phyloP scores from a whole-genome alignment of 1,284 basidiomycete genomes.

The Xerocomus amazonicus region DNA sequence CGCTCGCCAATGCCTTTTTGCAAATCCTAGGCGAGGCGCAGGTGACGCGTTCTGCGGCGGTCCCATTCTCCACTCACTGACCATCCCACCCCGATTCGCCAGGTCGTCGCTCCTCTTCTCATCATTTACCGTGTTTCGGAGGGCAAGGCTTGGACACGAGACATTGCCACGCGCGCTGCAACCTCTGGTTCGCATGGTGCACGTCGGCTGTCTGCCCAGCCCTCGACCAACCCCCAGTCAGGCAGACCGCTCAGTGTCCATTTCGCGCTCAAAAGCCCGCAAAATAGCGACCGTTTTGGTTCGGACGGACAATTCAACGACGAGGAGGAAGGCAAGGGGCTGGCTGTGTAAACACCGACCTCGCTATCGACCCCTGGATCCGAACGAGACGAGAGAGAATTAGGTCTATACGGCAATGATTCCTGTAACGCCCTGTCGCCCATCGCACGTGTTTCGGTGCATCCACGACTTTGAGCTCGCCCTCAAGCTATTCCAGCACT shows the following conservation, averaged over 20 bases:
- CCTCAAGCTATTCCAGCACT: too few relatives aligned
- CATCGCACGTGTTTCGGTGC: neutral
- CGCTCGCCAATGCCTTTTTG: slow-evolving; percentile 29
- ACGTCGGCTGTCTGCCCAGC: slow-evolving; percentile 10
- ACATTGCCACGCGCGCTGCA: slow-evolving; percentile 11
- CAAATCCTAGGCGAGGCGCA: slow-evolving; percentile 31
- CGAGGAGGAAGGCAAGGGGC: slow-evolving; percentile 1
- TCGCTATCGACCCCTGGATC: neutral
- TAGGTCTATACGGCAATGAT: too few relatives aligned
- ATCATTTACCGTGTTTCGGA: slow-evolving; percentile 34
- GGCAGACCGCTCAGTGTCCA: slow-evolving; percentile 12
- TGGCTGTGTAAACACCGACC: slow-evolving; percentile 5
- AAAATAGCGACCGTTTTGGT: neutral
- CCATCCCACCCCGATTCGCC: neutral
- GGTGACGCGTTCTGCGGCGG: slow-evolving; percentile 10
- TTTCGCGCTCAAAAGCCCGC: slow-evolving; percentile 11
- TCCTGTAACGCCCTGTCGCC: neutral
- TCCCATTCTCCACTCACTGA: neutral
- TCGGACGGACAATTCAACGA: slow-evolving; percentile 5
- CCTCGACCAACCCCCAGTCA: neutral
- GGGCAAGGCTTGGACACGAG: slow-evolving; percentile 30
- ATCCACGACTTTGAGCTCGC: too few relatives aligned
- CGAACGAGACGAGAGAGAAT: neutral
- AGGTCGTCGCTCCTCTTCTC: slow-evolving; percentile 32
- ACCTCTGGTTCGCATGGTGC: slow-evolving; percentile 6